Evolutionary conservation across 129 eudicot species (phyloP).

Genomic region (Saposhnikovia divaricata): DNA sequence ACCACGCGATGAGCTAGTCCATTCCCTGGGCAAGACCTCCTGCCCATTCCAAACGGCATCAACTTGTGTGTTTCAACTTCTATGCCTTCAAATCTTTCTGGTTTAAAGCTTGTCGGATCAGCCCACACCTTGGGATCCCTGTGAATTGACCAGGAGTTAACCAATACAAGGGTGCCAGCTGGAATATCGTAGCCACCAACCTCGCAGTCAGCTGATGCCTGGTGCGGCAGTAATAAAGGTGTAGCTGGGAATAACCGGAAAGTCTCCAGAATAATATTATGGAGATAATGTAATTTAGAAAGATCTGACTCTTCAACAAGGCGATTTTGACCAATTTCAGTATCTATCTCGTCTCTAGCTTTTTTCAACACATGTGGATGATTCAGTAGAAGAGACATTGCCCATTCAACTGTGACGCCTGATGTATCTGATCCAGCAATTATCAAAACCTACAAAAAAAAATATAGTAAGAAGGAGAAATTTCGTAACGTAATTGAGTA

Average conservation of each 20-base stretch:
- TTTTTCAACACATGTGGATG: conserved; percentile 20
- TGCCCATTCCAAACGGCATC: conserved; percentile 45
- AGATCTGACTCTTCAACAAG: conserved; percentile 25
- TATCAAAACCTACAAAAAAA: conserved; percentile 14
- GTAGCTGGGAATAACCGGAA: conserved; percentile 27
- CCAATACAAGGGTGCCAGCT: conserved; percentile 22
- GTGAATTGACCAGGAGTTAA: conserved; percentile 37
- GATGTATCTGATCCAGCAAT: conserved; percentile 31
- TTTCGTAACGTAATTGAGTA: neutral
- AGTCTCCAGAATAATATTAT: conserved; percentile 22
- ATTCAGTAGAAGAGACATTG: conserved; percentile 28
- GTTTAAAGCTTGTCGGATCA: conserved; percentile 28
- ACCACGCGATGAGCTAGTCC: conserved; percentile 24
- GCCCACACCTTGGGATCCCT: conserved; percentile 31
- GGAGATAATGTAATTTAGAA: conserved; percentile 20
- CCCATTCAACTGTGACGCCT: conserved; percentile 32
- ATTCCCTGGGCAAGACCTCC: conserved; percentile 40
- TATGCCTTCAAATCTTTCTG: conserved; percentile 34
- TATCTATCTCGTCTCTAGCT: conserved; percentile 22
- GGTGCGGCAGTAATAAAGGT: conserved; percentile 29
- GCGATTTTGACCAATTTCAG: conserved; percentile 14
- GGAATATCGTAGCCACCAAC: conserved; percentile 29
- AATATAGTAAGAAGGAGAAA: neutral
- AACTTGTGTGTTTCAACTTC: conserved; percentile 21
- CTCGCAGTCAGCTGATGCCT: conserved; percentile 25